Conservation (phyloP, 164 flowering plant genomes). For the Macadamia tetraphylla region DNA sequence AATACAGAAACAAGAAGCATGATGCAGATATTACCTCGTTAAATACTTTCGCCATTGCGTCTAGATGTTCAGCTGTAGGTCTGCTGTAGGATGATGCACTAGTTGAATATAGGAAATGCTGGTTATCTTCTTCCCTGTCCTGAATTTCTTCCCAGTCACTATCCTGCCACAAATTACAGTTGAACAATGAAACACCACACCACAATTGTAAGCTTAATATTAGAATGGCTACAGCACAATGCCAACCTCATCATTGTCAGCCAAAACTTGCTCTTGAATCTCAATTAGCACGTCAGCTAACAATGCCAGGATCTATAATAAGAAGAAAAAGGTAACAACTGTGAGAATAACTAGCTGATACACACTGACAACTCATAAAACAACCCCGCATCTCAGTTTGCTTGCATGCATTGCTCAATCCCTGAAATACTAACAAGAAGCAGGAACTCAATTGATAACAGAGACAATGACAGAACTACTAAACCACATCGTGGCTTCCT, state of each 20-base stretch:
- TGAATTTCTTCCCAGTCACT: slow-evolving; percentile 86
- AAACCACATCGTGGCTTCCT: background rate
- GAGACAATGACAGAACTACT: background rate
- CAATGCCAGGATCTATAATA: slow-evolving; percentile 61
- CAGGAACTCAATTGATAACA: background rate
- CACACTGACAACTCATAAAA: background rate
- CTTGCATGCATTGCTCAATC: background rate
- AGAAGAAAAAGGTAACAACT: background rate
- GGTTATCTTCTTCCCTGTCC: slow-evolving; percentile 29
- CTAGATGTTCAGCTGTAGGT: slow-evolving; percentile 59
- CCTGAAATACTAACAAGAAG: background rate
- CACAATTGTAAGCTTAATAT: background rate
- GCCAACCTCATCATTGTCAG: slow-evolving; percentile 56
- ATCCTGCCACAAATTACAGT: slow-evolving; percentile 40
- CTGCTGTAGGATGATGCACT: slow-evolving; percentile 30
- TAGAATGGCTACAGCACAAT: background rate
- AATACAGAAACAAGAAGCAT: too few species aligned
- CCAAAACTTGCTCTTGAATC: slow-evolving; percentile 76
- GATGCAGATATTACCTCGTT: slow-evolving; percentile 38
- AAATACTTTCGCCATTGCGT: slow-evolving; percentile 66
- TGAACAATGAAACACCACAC: background rate
- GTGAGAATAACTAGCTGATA: background rate
- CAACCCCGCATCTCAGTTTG: background rate
- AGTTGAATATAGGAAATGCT: slow-evolving; percentile 31
- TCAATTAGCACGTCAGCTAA: slow-evolving; percentile 79